Conservation (phyloP, 805 yeast genomes). For the Isabelozyma heimii region DNA sequence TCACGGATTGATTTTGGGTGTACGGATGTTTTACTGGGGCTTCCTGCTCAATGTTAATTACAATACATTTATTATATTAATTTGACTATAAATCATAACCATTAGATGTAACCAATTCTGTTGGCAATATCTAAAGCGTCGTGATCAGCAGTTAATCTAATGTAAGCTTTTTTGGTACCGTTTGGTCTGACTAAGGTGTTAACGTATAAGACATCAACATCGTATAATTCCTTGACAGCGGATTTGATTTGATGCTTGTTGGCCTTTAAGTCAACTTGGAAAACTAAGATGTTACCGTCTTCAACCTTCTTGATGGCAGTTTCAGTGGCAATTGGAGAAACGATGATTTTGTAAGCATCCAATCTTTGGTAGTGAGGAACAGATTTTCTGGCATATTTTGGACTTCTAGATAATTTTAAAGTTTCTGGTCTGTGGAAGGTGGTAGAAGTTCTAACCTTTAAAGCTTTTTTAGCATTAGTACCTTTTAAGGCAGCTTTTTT, state of each 20-base stretch:
- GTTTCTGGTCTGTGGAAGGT: slow-evolving; percentile 98
- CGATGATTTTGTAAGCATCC: slow-evolving; percentile 92
- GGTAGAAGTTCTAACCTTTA: slow-evolving; percentile 92
- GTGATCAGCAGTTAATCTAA: slow-evolving; percentile 97
- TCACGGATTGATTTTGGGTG: too few relatives aligned
- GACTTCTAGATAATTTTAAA: slow-evolving; percentile 87
- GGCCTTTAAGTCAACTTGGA: slow-evolving; percentile 95
- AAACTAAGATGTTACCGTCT: slow-evolving; percentile 98
- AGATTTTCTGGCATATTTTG: slow-evolving; percentile 92
- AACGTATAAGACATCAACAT: slow-evolving; percentile 89
- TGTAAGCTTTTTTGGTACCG: slow-evolving; percentile 99
- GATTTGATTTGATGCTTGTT: slow-evolving; percentile 98
- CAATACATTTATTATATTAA: background rate
- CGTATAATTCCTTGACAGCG: slow-evolving; percentile 97
- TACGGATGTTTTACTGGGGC: background rate
- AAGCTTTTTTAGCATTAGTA: slow-evolving; percentile 83
- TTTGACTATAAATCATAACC: slow-evolving; percentile 4
- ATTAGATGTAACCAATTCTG: slow-evolving; percentile 98
- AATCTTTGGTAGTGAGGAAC: slow-evolving; percentile 97
- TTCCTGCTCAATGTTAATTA: background rate
- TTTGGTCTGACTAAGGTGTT: slow-evolving; percentile 98
- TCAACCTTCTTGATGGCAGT: slow-evolving; percentile 99
- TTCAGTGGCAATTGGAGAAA: slow-evolving; percentile 95
- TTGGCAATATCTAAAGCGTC: slow-evolving; percentile 99
- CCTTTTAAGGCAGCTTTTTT: slow-evolving; percentile 99